Evolutionary conservation across 2,329 filamentous ascomycete genomes (phyloP).

Genomic region (Dryadomyces sulphureus): DNA sequence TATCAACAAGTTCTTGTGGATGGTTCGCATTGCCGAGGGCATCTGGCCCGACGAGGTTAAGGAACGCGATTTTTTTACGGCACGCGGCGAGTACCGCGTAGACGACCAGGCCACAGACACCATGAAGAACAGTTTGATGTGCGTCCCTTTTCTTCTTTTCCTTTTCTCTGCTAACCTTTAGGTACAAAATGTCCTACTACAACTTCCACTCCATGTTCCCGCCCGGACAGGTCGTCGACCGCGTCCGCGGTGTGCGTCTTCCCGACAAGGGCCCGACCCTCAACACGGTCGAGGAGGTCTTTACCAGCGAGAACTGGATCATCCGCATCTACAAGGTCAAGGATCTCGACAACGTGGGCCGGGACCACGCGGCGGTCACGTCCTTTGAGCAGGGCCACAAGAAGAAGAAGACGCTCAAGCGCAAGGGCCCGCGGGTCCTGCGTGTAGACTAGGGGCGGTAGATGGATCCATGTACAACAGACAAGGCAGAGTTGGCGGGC

Average conservation of each 20-base stretch:
- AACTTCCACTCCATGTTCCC: slow-evolving; percentile 92
- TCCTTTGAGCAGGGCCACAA: slow-evolving; percentile 69
- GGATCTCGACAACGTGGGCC: slow-evolving; percentile 88
- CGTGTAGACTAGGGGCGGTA: slow-evolving; percentile 47
- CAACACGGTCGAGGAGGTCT: slow-evolving; percentile 86
- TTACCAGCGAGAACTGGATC: slow-evolving; percentile 99
- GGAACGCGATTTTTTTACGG: slow-evolving; percentile 91
- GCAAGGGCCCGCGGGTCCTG: slow-evolving; percentile 55
- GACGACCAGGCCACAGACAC: slow-evolving; percentile 87
- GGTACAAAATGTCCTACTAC: slow-evolving; percentile 99
- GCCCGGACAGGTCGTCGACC: slow-evolving; percentile 74
- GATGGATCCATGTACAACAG: background rate
- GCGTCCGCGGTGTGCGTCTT: slow-evolving; percentile 67
- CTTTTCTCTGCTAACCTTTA: slow-evolving; percentile 21
- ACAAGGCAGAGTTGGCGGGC: background rate
- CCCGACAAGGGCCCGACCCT: slow-evolving; percentile 78
- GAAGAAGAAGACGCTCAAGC: slow-evolving; percentile 65
- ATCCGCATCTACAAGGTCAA: slow-evolving; percentile 99
- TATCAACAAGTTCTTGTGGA: slow-evolving; percentile 99
- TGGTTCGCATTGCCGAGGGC: slow-evolving; percentile 96
- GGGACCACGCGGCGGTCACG: slow-evolving; percentile 59
- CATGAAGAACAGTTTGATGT: slow-evolving; percentile 99
- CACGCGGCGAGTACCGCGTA: slow-evolving; percentile 85
- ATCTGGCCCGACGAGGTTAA: slow-evolving; percentile 99
- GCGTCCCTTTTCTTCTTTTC: slow-evolving; percentile 24